Conservation (phyloP, 1,284 basidiomycete genomes). For the Sporisorium exsertum region DNA sequence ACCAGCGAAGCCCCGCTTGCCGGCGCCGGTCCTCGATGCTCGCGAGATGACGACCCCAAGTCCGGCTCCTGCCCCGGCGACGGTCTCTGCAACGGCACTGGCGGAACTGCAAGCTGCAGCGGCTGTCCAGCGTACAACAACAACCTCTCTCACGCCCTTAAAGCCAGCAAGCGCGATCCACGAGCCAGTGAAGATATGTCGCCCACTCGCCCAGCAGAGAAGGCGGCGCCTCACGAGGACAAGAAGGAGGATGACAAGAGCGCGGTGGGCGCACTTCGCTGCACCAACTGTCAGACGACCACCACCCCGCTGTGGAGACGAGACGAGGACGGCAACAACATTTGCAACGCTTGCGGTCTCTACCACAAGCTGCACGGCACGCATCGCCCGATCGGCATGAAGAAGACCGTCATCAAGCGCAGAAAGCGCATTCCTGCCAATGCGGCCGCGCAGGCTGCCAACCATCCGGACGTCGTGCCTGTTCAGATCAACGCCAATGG, state of each 20-base stretch:
- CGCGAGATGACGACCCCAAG: slow-evolving; percentile 42
- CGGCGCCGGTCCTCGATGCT: slow-evolving; percentile 14
- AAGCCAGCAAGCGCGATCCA: slow-evolving; percentile 38
- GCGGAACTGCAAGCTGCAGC: slow-evolving; percentile 60
- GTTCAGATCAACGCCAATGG: slow-evolving; percentile 49
- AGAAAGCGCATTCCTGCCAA: slow-evolving; percentile 81
- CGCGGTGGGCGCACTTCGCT: slow-evolving; percentile 69
- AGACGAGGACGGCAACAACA: slow-evolving; percentile 89
- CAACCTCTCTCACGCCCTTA: slow-evolving; percentile 56
- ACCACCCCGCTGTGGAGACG: slow-evolving; percentile 91
- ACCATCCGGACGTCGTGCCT: slow-evolving; percentile 38
- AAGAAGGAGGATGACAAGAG: slow-evolving; percentile 41
- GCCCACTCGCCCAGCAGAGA: slow-evolving; percentile 25
- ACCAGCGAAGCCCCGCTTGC: slow-evolving; percentile 17
- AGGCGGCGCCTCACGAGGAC: slow-evolving; percentile 15
- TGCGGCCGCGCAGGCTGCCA: slow-evolving; percentile 39
- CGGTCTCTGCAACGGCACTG: slow-evolving; percentile 66
- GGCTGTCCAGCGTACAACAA: slow-evolving; percentile 67
- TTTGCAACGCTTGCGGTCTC: slow-evolving; percentile 84
- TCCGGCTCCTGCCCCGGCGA: slow-evolving; percentile 64
- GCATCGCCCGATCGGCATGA: slow-evolving; percentile 96
- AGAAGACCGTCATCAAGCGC: slow-evolving; percentile 98
- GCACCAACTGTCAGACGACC: slow-evolving; percentile 88
- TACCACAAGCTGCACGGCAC: slow-evolving; percentile 98
- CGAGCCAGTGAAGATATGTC: slow-evolving; percentile 25